Base-by-base conservation (phyloP, 208 protist genomes). In the Lotmaria passim region DNA sequence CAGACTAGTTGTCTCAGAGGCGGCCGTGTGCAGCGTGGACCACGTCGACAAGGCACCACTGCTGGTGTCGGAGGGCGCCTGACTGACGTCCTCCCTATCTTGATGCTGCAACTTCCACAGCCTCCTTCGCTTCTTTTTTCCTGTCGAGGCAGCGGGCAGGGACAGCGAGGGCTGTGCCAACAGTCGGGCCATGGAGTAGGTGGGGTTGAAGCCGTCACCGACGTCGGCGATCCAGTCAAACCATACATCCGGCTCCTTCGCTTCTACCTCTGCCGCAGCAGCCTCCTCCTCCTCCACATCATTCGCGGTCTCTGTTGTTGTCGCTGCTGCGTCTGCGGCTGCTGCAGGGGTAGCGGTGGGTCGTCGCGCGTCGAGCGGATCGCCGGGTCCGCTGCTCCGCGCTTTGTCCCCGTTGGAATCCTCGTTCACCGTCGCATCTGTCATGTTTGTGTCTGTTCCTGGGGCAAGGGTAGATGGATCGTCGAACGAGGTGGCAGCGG, bases 171-270 rank as follows among this genome's bases (percentile, higher is more conserved):
- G 88, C 50, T 93, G 83, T 3, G 91, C 88, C 33, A 94, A 51
- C 33, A 93, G 57, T 0, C 87, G 86, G 1, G 91, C 89, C 69
- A 96, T 85, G 38, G 83, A 83, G 69, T 94, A 96, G 2, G 91
- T 94, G 0, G 89, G 77, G 73, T 96, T 94, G 73, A 93, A 96
- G 48, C 91, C 91, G 50, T 96, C 91, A 3, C 91, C 91, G 33
- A 94, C 81, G 44, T 94, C 91, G 5, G 83, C 89, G 44, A 94
- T 81, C 78, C 88, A 94, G 67, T 96, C 91, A 55, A 96, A 93
- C 85, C 83, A 93, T 17, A 94, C 80, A 65, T 91, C 87, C 1
- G 60, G 66, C 10, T 65, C 43, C 11, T 58, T 24, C 26, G 21
- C 55, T 14, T 24, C 39, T 10, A 21, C 60, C 28, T 50, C 48